phyloP scores from a whole-genome alignment of 495 filamentous ascomycete genomes.

The Xylaria nigripes region DNA sequence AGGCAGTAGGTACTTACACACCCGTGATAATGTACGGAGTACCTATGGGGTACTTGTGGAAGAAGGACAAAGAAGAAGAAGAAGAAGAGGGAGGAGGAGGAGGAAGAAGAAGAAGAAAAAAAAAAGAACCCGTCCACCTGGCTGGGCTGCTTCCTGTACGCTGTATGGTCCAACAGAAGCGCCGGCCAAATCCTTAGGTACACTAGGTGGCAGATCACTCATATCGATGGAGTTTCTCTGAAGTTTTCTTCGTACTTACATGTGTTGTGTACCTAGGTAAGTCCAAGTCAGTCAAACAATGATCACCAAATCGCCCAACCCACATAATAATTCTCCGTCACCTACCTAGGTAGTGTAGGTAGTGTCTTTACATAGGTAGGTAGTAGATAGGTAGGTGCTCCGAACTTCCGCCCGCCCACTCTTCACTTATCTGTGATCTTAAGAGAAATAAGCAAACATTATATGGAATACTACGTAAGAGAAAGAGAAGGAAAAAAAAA shows the following conservation, averaged over 20 bases:
- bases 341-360: too few relatives aligned
- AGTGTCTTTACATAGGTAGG: too few relatives aligned
- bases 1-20: background rate
- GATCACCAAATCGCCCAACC: conserved; percentile 3
- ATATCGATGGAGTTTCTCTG: conserved; percentile 1
- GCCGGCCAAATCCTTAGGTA: too few relatives aligned
- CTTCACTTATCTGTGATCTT: background rate
- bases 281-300: background rate
- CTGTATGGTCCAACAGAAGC: too few relatives aligned
- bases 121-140: too few relatives aligned
- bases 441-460: background rate
- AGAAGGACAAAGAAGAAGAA: background rate
- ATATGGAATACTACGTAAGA: background rate
- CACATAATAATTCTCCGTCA: background rate
- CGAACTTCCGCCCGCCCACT: background rate
- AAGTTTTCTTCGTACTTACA: too few relatives aligned
- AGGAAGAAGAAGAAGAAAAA: background rate
- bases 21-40: background rate
- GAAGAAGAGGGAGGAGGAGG: background rate
- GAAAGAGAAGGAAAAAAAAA: background rate
- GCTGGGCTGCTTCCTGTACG: too few relatives aligned
- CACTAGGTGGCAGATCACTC: too few relatives aligned
- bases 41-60: background rate
- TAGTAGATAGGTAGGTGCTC: too few relatives aligned
- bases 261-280: too few relatives aligned